Evolutionary conservation across 768 basidiomycete genomes (phyloP), one percentile per base, ranked within the genome.

Genomic region (Panellus pusillus): DNA sequence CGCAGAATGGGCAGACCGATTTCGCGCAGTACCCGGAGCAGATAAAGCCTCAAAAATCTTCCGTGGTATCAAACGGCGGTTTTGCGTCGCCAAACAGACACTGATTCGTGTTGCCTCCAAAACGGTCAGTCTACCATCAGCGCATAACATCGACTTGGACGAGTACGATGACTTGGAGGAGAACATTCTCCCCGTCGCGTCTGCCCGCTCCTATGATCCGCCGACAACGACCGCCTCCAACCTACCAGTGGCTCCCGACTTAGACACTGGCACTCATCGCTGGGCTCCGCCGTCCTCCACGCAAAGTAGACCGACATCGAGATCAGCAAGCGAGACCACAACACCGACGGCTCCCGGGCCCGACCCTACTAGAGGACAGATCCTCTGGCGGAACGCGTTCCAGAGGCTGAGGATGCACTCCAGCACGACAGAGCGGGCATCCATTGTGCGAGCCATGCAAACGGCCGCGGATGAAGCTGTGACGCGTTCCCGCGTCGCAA

Each of bases 401-500:
- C 68, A 72, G 17, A 76, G 70, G 40, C 72, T 80, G 27, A 74
- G 70, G 56, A 72, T 79, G 68, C 74, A 70, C 24, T 64, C 72
- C 0, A 65, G 63, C 2, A 54, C 68, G 6, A 47, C 66, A 2
- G 27, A 24, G 24, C 24, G 24, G 24, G 24, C 66, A 6, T 64
- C 63, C 6, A 46, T 61, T 37, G 58, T 54, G n/a, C 62, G 62
- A 13, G n/a, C 60, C 66, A 15, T 69, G 49, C 60, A 64, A 40
- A 61, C 62, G 6, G 50, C 54, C 13, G 54, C 66, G 18, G 73
- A 76, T 12, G 70, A 68, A 50, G 65, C 73, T 8, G 47, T 70
- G 15, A 67, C 76, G 37, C 72, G 74, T n/a, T 82, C 85, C n/a
- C 77, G 86, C 17, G 70, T 87, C 5, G 73, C 80, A 19, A 67